Evolutionary conservation across 495 filamentous ascomycete species (phyloP).

Genomic region (Cercophora samala): DNA sequence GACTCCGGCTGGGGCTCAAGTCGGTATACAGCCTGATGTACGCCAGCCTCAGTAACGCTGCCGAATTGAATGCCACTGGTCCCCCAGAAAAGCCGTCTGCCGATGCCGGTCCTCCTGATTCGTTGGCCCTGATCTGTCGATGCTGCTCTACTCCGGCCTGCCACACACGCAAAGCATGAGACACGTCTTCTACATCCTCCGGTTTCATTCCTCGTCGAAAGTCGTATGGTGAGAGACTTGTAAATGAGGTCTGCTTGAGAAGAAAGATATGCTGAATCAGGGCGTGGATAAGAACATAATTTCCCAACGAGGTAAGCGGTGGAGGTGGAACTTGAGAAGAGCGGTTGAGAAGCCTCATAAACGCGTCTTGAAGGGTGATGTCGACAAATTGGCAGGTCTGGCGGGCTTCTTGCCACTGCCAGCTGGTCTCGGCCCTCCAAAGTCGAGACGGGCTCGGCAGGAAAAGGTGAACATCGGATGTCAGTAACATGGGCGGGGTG

Average conservation of each 20-base stretch:
- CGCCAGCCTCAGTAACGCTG: slow-evolving; percentile 61
- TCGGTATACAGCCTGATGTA: slow-evolving; percentile 68
- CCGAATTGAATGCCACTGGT: slow-evolving; percentile 64
- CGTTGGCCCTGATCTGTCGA: slow-evolving; percentile 39
- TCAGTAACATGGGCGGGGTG: slow-evolving; percentile 55
- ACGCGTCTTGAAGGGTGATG: slow-evolving; percentile 50
- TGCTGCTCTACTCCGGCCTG: slow-evolving; percentile 60
- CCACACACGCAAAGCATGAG: slow-evolving; percentile 61
- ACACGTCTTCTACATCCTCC: slow-evolving; percentile 54
- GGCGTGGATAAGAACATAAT: slow-evolving; percentile 66
- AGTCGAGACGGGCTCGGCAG: slow-evolving; percentile 54
- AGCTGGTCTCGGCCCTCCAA: slow-evolving; percentile 51
- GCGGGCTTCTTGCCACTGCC: slow-evolving; percentile 50
- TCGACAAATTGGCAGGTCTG: slow-evolving; percentile 42
- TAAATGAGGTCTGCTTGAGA: slow-evolving; percentile 56
- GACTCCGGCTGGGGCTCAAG: slow-evolving; percentile 56
- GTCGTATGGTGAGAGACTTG: slow-evolving; percentile 42
- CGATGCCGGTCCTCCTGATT: slow-evolving; percentile 32
- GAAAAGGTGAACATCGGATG: slow-evolving; percentile 59
- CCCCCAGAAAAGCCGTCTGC: slow-evolving; percentile 51
- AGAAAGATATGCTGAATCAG: slow-evolving; percentile 68
- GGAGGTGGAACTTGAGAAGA: slow-evolving; percentile 46
- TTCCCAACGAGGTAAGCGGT: slow-evolving; percentile 59
- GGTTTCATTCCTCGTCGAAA: slow-evolving; percentile 46
- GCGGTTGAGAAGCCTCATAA: slow-evolving; percentile 46